phyloP scores from a whole-genome alignment of 176 grass and related monocot species.

The Oryza punctata region DNA sequence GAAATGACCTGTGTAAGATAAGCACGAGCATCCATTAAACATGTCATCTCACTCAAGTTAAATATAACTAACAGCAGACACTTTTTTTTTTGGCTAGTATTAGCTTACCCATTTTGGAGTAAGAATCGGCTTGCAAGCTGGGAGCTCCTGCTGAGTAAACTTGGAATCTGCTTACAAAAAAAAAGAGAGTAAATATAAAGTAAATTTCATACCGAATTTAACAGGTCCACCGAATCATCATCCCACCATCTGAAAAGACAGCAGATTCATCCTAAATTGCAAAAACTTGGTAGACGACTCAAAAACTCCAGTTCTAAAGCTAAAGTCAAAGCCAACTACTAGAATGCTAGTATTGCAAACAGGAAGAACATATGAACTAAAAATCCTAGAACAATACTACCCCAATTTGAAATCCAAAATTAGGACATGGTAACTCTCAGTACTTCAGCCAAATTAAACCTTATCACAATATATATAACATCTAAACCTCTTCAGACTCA shows the following conservation, averaged over 20 bases:
- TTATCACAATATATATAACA: not conserved
- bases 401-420: not conserved
- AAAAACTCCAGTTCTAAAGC: not conserved
- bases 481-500: not conserved
- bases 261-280: not conserved
- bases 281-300: not conserved
- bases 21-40: conserved; percentile 6
- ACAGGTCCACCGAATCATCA: not conserved
- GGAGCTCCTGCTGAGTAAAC: conserved; percentile 98
- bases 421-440: not conserved
- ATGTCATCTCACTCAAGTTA: not conserved
- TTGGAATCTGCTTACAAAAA: conserved; percentile 76
- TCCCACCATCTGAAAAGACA: not conserved
- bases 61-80: not conserved
- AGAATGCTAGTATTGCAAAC: not conserved
- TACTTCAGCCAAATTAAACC: not conserved
- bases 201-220: not conserved
- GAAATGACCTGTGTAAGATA: conserved; percentile 66
- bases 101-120: conserved; percentile 91
- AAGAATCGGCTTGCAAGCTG: conserved; percentile 97
- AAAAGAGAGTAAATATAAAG: conserved; percentile 19
- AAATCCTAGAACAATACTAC: not conserved
- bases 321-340: conserved; percentile 22
- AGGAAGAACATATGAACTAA: not conserved
- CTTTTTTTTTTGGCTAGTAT: not conserved